phyloP scores from a whole-genome alignment of 2,329 filamentous ascomycete species.

The Bipolaris oryzae region DNA sequence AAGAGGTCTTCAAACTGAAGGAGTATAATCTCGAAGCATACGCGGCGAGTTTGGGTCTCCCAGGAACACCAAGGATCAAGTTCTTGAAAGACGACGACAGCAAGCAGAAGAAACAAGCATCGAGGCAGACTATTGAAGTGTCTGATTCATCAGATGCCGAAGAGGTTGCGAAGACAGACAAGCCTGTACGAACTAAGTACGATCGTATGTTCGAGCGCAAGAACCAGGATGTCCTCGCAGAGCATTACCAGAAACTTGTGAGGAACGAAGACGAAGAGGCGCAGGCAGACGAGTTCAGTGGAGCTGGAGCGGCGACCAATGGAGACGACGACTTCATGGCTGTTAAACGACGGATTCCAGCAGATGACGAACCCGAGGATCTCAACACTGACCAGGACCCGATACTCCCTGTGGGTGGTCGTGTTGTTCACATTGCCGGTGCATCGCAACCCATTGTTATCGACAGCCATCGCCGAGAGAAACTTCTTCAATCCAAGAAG shows the following conservation, averaged over 20 bases:
- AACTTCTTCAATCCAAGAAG: slow-evolving; percentile 94
- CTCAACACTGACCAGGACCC: slow-evolving; percentile 54
- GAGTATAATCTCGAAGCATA: slow-evolving; percentile 85
- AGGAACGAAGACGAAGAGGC: slow-evolving; percentile 56
- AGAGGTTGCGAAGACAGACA: slow-evolving; percentile 56
- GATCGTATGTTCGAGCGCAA: slow-evolving; percentile 97
- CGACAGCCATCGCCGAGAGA: slow-evolving; percentile 94
- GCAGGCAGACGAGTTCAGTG: slow-evolving; percentile 44
- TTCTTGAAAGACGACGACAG: slow-evolving; percentile 89
- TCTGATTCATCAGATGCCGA: slow-evolving; percentile 68
- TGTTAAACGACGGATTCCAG: slow-evolving; percentile 84
- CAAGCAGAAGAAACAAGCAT: slow-evolving; percentile 86
- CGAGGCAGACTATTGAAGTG: slow-evolving; percentile 65
- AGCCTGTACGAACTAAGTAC: slow-evolving; percentile 88
- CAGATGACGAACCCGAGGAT: slow-evolving; percentile 62
- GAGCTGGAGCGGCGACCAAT: slow-evolving; percentile 35
- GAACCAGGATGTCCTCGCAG: slow-evolving; percentile 94
- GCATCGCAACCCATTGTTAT: slow-evolving; percentile 75
- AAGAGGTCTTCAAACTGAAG: slow-evolving; percentile 85
- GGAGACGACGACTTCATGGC: slow-evolving; percentile 82
- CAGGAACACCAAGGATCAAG: slow-evolving; percentile 90
- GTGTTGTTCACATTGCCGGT: slow-evolving; percentile 67
- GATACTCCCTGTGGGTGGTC: slow-evolving; percentile 55
- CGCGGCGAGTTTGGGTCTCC: slow-evolving; percentile 82
- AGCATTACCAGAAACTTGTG: slow-evolving; percentile 89